phyloP scores from a whole-genome alignment of 805 yeast species.

The Yarrowia osloensis region DNA sequence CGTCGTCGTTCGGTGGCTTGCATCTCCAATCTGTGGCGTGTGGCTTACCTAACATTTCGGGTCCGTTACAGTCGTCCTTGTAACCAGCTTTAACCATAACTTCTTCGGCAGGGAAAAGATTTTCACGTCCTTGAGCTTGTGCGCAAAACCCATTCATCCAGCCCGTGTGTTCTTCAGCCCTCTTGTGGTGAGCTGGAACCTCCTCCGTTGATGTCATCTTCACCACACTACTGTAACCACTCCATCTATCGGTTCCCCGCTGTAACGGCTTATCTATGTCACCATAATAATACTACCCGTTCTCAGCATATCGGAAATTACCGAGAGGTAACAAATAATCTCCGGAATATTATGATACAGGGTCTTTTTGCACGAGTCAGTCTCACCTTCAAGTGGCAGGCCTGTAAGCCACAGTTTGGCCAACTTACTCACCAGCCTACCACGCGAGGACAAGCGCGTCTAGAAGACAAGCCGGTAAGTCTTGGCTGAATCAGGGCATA shows the following conservation, averaged over 20 bases:
- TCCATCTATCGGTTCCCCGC: too few relatives aligned
- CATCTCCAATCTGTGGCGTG: slow-evolving; percentile 10
- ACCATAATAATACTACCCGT: background rate
- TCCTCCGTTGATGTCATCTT: background rate
- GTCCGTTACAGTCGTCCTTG: background rate
- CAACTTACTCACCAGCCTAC: background rate
- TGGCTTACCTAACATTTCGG: slow-evolving; percentile 27
- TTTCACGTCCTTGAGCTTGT: background rate
- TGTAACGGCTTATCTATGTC: background rate
- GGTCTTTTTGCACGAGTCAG: slow-evolving; percentile 19
- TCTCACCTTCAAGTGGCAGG: background rate
- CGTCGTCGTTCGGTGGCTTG: slow-evolving; percentile 7
- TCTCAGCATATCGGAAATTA: background rate
- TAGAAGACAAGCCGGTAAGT: too few relatives aligned
- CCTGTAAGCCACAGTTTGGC: background rate
- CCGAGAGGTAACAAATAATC: background rate
- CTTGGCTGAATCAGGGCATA: too few relatives aligned
- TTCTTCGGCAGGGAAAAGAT: background rate
- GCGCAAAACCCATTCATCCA: background rate
- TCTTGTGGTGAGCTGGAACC: background rate
- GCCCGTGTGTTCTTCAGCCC: background rate
- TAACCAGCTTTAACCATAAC: slow-evolving; percentile 3
- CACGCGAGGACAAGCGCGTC: background rate
- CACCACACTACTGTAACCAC: background rate
- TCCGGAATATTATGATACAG: slow-evolving; percentile 20